Conservation (phyloP, 169 alveolate genomes). For the Eimeria sp. region DNA sequence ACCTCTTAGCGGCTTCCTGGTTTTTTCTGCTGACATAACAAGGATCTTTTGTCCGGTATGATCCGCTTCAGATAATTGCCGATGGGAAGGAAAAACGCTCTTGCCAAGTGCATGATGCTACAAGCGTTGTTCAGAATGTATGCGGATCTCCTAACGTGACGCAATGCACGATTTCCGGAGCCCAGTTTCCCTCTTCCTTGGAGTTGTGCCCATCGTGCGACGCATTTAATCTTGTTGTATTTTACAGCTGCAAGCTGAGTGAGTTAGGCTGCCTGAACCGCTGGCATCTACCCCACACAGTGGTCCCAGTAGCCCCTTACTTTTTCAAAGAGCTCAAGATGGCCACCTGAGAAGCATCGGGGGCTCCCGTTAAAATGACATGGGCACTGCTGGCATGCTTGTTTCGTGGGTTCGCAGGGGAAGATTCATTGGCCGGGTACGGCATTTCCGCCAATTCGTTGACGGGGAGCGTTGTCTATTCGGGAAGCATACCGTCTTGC, state of each 20-base stretch:
- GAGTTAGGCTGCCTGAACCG: slow-evolving; percentile 4
- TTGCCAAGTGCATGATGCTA: slow-evolving; percentile 38
- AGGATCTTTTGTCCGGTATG: background rate
- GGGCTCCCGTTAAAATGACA: background rate
- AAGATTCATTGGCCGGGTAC: slow-evolving; percentile 5
- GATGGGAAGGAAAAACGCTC: background rate
- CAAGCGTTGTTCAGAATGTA: background rate
- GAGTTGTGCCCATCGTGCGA: slow-evolving; percentile 71
- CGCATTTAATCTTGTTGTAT: slow-evolving; percentile 17
- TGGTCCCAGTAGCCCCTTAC: background rate
- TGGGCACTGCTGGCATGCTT: background rate
- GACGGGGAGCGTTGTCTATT: slow-evolving; percentile 19
- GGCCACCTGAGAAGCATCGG: background rate
- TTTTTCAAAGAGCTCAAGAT: background rate
- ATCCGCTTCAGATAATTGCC: slow-evolving; percentile 1
- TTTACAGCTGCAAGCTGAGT: slow-evolving; percentile 63
- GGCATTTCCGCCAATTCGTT: background rate
- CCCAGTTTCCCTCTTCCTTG: slow-evolving; percentile 15
- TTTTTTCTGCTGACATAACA: background rate
- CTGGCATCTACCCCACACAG: background rate
- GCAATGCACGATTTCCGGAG: background rate
- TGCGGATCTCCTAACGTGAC: slow-evolving; percentile 10
- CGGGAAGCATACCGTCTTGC: slow-evolving; percentile 63
- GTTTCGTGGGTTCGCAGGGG: slow-evolving; percentile 32
- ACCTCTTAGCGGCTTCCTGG: background rate